phyloP scores from a whole-genome alignment of 139 green algal species.

The Chlamydomonas sphaeroides region DNA sequence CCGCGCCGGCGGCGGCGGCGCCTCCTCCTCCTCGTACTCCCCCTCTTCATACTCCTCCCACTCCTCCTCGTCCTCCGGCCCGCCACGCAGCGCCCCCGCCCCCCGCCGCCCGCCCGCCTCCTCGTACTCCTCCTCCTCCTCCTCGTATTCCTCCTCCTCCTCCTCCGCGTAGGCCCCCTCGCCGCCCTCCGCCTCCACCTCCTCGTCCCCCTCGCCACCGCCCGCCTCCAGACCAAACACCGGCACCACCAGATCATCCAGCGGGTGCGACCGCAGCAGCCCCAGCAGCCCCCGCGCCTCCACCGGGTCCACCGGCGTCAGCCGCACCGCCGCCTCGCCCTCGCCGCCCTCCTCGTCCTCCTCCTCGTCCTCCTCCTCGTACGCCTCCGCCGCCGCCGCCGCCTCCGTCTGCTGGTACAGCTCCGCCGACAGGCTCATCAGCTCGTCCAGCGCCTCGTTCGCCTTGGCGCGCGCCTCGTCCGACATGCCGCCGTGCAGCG shows the following conservation, averaged over 20 bases:
- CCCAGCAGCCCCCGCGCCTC: not conserved
- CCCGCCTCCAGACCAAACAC: too few relatives aligned
- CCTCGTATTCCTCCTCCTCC: not conserved
- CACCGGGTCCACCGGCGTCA: not conserved
- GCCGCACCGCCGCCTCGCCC: not conserved
- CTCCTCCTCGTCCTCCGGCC: not conserved
- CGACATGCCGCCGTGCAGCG: not conserved
- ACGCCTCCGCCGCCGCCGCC: not conserved
- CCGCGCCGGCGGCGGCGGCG: not conserved
- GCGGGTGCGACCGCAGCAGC: too few relatives aligned
- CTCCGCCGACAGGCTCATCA: not conserved
- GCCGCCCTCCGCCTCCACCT: too few relatives aligned
- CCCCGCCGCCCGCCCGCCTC: not conserved
- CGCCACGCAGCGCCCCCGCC: not conserved
- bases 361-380: not conserved
- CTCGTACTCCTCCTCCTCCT: not conserved
- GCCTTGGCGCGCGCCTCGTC: not conserved
- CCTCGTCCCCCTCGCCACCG: too few relatives aligned
- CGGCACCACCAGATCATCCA: too few relatives aligned
- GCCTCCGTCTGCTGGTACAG: slow-evolving; percentile 21
- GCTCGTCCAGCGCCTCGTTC: not conserved
- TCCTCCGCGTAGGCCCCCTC: too few relatives aligned
- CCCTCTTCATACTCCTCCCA: not conserved
- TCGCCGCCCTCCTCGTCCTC: not conserved
- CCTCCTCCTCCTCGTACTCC: slow-evolving; percentile 3